Evolutionary conservation across 2,329 filamentous ascomycete species (phyloP), one percentile per base, ranked within the genome.

Genomic region (Pseudopyrenochaeta lycopersici): DNA sequence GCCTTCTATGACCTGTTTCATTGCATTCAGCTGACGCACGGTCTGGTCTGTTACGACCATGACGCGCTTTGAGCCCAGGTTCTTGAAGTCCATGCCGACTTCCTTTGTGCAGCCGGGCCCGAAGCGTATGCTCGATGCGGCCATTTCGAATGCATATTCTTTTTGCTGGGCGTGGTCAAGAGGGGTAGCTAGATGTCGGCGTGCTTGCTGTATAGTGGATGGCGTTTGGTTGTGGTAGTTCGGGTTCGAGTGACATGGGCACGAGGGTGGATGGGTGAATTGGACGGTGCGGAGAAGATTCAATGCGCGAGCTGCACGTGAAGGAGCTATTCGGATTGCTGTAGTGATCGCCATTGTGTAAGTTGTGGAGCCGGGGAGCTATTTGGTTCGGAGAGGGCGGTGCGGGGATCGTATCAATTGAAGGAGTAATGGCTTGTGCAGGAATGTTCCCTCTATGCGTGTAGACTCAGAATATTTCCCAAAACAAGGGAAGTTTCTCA

Each of bases 131-230:
- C 90, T 91, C 1, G 91, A 96, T 1, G 95, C 92, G 0, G 95
- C 95, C 94, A 99, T 96, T 76, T 99, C 95, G 73, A 99, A 99
- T 12, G 95, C 95, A 79, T 99, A 99, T 76, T 99, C 95, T 75
- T 96, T 97, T 70, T 92, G 85, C 60, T 87, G 85, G 2, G 85
- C 84, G 7, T 83, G 78, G 67, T 92, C 88, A 23, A 90, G 79
- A 0, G 93, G 91, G 0, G 91, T 94, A n/a, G 91, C 92, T 54
- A 93, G 78, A 55, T 84, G 81, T 35, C 85, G 78, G 35, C 82
- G 82, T 33, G 83, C 84, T 77, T 85, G 84, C 11, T 72, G 66
- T 36, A 82, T 72, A 5, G 81, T 75, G 2, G 60, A 65, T 4
- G 67, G 68, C 27, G 63, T 67, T 33, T 65, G 65, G 42, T 82